Evolutionary conservation across 495 filamentous ascomycete species (phyloP), one percentile per base, ranked within the genome.

Genomic region (Annulohypoxylon nitens): DNA sequence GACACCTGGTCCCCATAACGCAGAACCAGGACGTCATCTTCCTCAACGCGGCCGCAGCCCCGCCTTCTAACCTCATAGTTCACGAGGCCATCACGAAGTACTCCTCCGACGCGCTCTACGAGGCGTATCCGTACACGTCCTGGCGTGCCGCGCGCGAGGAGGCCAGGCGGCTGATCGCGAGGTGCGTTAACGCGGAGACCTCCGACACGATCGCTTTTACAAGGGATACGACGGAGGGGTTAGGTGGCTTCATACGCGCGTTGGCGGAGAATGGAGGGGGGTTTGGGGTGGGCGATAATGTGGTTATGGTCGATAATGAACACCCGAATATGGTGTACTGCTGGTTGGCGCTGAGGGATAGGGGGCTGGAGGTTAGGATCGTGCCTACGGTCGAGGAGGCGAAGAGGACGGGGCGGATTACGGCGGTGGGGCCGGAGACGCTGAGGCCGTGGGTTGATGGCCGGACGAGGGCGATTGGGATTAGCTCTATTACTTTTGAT

Each of bases 211-310:
- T 76, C 57, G 74, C 74, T 8, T 70, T 76, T 54, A 76, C 74
- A 43, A 67, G 67, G 33, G 74, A 76, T 54, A 74, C 74, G 5
- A 76, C 74, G n/a, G 74, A 76, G 48, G 74, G 71, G 30, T 67
- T 70, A 0, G 74, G 74, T 1, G 41, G 45, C 30, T 74, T 76
- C 33, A 71, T 71, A 23, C 61, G 67, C 5, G 61, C 55, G 20
- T 1, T 74, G 60, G 39, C 39, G 14, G 39, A 11, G 10, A 5
- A 0, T 2, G 14, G 39, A 11, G 12, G 14, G 14, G 34, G 2
- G 16, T 68, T 74, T 34, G 23, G 6, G 3, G 33, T 18, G 3
- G 74, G 74, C 23, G 74, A 76, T 48, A 76, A 76, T 47, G 70
- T 76, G 10, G 74, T 76, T 1, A 9, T 69, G 2, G 1, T 76